A percentile compares a stretch with the other conserved stretches of the same genome.
phyloP scores from a whole-genome alignment of 352 stramenopile genomes.

The Saprolegnia diclina region DNA sequence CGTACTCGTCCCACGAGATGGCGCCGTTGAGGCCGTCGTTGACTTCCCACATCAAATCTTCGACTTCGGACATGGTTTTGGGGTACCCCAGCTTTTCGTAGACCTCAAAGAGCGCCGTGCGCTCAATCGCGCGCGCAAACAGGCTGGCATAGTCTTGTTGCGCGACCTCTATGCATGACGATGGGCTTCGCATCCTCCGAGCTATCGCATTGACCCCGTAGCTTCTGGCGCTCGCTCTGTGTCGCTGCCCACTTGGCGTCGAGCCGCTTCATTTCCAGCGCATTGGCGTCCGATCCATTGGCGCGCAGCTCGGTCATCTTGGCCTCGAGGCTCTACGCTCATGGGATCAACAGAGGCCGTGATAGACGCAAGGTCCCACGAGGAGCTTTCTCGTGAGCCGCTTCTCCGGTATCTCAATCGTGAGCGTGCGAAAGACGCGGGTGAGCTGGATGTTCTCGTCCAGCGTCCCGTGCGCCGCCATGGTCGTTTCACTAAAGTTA shows the following conservation, averaged over 20 bases:
- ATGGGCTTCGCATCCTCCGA: not conserved
- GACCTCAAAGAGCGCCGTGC: constrained; percentile 41
- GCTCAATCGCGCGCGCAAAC: constrained; percentile 46
- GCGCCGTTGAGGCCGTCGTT: constrained; percentile 69
- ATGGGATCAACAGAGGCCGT: not conserved
- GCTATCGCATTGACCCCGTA: not conserved
- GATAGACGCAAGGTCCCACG: constrained; percentile 28
- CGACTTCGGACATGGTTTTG: constrained; percentile 28
- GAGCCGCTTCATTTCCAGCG: not conserved
- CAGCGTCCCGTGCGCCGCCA: constrained; percentile 39
- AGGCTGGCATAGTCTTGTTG: constrained; percentile 36
- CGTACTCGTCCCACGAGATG: constrained; percentile 72
- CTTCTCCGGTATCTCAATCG: constrained; percentile 56
- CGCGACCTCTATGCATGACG: constrained; percentile 31
- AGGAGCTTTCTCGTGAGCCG: constrained; percentile 58
- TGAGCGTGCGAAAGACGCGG: constrained; percentile 60
- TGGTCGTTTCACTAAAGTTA: not conserved
- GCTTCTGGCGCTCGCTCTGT: constrained; percentile 38
- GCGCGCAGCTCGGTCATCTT: constrained; percentile 11
- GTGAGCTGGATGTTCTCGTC: constrained; percentile 74
- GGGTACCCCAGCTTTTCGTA: constrained; percentile 53
- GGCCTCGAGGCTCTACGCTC: constrained; percentile 3
- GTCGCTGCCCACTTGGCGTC: not conserved
- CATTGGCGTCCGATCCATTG: not conserved
- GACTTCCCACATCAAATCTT: constrained; percentile 75